These are phyloP conservation scores for Pseudohalonectria lignicola DNA, from an alignment of 2,329 filamentous ascomycete genomes.

Conservation along the genomic window DNA sequence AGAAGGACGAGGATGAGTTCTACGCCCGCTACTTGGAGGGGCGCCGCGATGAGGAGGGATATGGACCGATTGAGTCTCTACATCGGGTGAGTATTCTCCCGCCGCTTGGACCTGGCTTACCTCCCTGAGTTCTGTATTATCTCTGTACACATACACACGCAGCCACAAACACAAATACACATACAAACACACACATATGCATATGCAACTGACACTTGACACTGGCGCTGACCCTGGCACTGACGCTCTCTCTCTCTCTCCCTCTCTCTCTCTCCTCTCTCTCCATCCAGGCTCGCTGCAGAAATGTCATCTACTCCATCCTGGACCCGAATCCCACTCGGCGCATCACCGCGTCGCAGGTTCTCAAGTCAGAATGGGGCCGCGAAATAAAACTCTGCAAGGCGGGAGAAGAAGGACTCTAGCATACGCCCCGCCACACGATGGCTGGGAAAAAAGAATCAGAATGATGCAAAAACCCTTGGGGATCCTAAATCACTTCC, in stretches of 20 bases:
- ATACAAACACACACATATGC: too few relatives aligned
- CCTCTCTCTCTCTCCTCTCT: not conserved
- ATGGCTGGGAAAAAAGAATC: not conserved
- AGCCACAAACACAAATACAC: too few relatives aligned
- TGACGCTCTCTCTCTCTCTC: not conserved
- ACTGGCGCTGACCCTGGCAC: too few relatives aligned
- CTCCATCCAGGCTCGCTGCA: constrained; percentile 69
- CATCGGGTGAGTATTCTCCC: constrained; percentile 62
- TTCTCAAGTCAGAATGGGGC: constrained; percentile 97
- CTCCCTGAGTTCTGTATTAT: too few relatives aligned
- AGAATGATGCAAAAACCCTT: constrained; percentile 5
- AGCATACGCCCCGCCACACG: constrained; percentile 20
- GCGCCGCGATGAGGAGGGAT: constrained; percentile 86
- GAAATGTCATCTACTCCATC: constrained; percentile 98
- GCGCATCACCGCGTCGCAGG: constrained; percentile 90
- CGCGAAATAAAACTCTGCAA: constrained; percentile 96
- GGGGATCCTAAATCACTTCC: too few relatives aligned
- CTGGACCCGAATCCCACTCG: constrained; percentile 87
- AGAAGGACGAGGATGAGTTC: constrained; percentile 95
- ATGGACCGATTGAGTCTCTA: constrained; percentile 89
- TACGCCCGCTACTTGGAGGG: constrained; percentile 91
- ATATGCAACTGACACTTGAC: too few relatives aligned
- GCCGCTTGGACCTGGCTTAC: too few relatives aligned
- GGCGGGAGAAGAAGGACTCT: constrained; percentile 91
- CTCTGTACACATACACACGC: too few relatives aligned